Evolutionary conservation across 2,329 filamentous ascomycete genomes (phyloP).

Genomic region (Clarireedia homoeocarpa): DNA sequence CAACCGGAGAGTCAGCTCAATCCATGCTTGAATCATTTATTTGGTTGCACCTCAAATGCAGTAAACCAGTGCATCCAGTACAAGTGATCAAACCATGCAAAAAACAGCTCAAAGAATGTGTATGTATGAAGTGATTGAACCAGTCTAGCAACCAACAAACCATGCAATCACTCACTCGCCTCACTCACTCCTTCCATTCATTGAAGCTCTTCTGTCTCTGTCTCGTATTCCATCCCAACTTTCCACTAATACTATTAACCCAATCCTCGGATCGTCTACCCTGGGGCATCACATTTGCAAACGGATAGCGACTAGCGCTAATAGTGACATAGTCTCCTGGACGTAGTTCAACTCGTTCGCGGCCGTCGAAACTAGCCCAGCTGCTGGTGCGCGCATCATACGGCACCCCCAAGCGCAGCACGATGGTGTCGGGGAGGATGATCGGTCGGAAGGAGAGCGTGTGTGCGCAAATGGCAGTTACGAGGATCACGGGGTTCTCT

Average conservation of each 20-base stretch:
- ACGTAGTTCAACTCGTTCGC: conserved; percentile 72
- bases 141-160: neutral
- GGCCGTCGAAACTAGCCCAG: conserved; percentile 97
- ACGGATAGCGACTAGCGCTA: conserved; percentile 72
- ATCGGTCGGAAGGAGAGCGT: conserved; percentile 95
- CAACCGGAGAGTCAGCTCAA: no score
- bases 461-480: conserved; percentile 91
- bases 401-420: conserved; percentile 86
- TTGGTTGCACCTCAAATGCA: no score
- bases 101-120: neutral
- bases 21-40: no score
- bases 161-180: neutral
- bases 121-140: conserved; percentile 9
- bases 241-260: conserved; percentile 73
- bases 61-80: neutral
- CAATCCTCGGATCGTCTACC: conserved; percentile 67
- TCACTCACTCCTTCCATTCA: conserved; percentile 25
- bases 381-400: conserved; percentile 83
- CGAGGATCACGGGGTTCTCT: conserved; percentile 90
- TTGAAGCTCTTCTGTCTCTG: conserved; percentile 64
- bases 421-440: conserved; percentile 91
- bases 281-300: conserved; percentile 66
- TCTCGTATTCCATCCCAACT: conserved; percentile 73
- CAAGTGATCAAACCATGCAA: neutral
- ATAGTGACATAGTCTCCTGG: conserved; percentile 82